Percentiles rank a stretch among this genome's conserved stretches.
These are phyloP conservation scores for Trichomonascaceae sp. DNA, from an alignment of 1,139 yeast species.

Conservation along the genomic window DNA sequence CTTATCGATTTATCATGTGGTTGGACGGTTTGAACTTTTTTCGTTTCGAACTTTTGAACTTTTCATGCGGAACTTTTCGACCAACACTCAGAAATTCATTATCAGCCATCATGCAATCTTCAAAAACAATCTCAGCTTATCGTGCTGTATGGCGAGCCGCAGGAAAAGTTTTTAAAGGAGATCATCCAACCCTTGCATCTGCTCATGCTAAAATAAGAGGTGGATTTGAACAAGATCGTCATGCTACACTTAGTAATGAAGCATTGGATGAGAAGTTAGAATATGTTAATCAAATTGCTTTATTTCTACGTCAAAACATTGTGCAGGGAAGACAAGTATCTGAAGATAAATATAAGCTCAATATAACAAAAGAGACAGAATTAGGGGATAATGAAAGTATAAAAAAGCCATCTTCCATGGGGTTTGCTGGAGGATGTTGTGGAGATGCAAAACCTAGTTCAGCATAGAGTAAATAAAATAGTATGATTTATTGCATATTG, in stretches of 20 bases:
- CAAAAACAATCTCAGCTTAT: conserved; percentile 43
- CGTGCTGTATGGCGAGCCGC: conserved; percentile 69
- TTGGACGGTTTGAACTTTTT: too few species aligned
- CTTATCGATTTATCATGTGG: too few species aligned
- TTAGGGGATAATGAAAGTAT: conserved; percentile 79
- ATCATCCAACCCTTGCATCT: conserved; percentile 40
- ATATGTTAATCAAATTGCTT: conserved; percentile 63
- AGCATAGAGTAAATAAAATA: too few species aligned
- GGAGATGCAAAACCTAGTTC: conserved; percentile 2
- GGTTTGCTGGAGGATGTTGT: conserved; percentile 11
- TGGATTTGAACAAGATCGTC: conserved; percentile 44
- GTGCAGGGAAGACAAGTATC: conserved; percentile 71
- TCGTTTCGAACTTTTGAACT: too few species aligned
- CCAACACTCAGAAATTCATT: background rate
- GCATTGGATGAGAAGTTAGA: conserved; percentile 42
- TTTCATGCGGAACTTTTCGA: background rate
- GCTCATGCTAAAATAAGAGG: conserved; percentile 61
- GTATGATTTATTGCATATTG: background rate
- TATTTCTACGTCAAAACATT: conserved; percentile 61
- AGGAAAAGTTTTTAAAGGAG: conserved; percentile 56
- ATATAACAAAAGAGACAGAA: conserved; percentile 77
- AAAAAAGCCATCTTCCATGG: conserved; percentile 26
- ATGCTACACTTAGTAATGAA: conserved; percentile 37
- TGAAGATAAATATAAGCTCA: conserved; percentile 41
- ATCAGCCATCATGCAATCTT: background rate